Conservation (phyloP, 1,139 yeast genomes). For the Arxiozyma heterogenica region DNA sequence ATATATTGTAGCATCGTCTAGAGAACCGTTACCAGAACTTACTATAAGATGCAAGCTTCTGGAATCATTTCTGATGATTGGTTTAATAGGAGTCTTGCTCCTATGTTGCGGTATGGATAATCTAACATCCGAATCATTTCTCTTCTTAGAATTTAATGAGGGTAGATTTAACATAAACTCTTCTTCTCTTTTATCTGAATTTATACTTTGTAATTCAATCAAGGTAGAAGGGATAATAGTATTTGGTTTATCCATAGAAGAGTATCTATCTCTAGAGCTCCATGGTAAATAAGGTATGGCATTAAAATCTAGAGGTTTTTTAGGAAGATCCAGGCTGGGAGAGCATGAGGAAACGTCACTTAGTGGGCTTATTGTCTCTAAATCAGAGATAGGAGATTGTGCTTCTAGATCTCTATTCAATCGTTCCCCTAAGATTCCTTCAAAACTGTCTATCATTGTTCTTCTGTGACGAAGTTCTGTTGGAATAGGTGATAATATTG, state of each 20-base stretch:
- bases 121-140: neutral
- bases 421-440: conserved; percentile 4
- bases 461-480: neutral
- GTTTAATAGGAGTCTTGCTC: conserved; percentile 30
- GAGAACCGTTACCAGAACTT: conserved; percentile 56
- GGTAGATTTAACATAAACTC: conserved; percentile 2
- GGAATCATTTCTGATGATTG: conserved; percentile 36
- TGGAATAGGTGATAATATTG: conserved; percentile 1
- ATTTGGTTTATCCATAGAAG: conserved; percentile 7
- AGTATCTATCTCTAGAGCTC: neutral
- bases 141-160: neutral
- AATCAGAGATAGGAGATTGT: conserved; percentile 9
- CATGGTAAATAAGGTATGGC: conserved; percentile 1
- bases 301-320: conserved; percentile 6
- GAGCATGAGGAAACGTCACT: conserved; percentile 16
- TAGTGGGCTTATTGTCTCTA: conserved; percentile 15
- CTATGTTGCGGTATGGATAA: conserved; percentile 23
- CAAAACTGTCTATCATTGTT: conserved; percentile 1
- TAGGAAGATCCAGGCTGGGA: conserved; percentile 8
- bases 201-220: neutral
- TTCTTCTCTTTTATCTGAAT: conserved; percentile 20
- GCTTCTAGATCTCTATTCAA: conserved; percentile 3
- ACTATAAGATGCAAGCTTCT: conserved; percentile 46
- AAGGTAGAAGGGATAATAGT: conserved; percentile 14
- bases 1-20: conserved; percentile 63